Evolutionary conservation across 129 eudicot species (phyloP).

Genomic region (Flaveria bidentis): DNA sequence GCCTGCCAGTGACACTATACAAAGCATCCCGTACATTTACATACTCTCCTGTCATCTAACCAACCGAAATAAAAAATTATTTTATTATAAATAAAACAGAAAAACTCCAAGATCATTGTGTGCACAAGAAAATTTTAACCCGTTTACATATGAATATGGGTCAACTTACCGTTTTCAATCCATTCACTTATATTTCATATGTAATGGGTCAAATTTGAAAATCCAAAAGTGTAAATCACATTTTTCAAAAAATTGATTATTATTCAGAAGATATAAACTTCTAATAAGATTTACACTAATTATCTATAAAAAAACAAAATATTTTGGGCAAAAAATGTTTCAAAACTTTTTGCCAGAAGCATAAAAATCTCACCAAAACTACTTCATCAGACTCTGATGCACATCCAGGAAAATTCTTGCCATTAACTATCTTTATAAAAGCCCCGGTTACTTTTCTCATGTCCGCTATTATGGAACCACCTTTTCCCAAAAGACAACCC

Average conservation of each 20-base stretch:
- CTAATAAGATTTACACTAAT: background rate
- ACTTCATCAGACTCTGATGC: conserved; percentile 58
- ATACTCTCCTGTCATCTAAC: conserved; percentile 67
- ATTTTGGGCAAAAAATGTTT: background rate
- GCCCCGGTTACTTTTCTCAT: conserved; percentile 81
- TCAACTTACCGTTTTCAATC: background rate
- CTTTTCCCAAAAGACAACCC: conserved; percentile 87
- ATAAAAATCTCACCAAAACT: conserved; percentile 55
- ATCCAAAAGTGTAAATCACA: background rate
- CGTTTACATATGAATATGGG: background rate
- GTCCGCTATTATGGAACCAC: conserved; percentile 68
- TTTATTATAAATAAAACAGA: background rate
- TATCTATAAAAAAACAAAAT: background rate
- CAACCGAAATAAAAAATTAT: conserved; percentile 16
- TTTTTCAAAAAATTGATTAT: background rate
- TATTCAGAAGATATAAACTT: background rate
- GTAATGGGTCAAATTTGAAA: background rate
- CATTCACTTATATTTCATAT: background rate
- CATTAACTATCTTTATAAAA: conserved; percentile 49
- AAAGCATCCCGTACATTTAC: conserved; percentile 67
- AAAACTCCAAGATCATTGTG: background rate
- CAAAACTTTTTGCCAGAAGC: conserved; percentile 1
- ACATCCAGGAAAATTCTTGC: conserved; percentile 54
- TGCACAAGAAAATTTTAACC: background rate
- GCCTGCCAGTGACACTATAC: conserved; percentile 51